These are phyloP conservation scores for Penicillium sp. DNA, from an alignment of 2,329 filamentous ascomycete species.

Conservation along the genomic window DNA sequence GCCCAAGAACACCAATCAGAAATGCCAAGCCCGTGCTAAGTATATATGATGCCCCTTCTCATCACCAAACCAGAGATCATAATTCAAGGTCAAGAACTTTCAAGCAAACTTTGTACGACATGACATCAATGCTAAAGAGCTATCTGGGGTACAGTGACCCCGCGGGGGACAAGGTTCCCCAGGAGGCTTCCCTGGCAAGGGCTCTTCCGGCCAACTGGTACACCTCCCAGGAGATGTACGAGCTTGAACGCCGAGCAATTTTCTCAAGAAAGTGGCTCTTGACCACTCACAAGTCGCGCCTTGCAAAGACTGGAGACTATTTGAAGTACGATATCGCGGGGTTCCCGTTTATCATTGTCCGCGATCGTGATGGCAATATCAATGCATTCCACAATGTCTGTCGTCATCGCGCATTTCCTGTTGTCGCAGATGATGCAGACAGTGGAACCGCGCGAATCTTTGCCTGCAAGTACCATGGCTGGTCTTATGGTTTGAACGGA, in stretches of 20 bases:
- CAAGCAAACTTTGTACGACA: background rate
- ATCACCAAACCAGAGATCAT: background rate
- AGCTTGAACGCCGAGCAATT: constrained; percentile 58
- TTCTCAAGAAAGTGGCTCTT: constrained; percentile 56
- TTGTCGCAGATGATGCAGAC: constrained; percentile 22
- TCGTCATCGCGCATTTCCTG: constrained; percentile 25
- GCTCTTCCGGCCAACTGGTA: constrained; percentile 30
- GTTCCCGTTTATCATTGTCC: constrained; percentile 47
- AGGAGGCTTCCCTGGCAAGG: background rate
- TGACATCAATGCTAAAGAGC: constrained; percentile 4
- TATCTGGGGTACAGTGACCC: constrained; percentile 1
- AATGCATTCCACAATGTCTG: constrained; percentile 36
- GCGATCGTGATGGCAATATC: constrained; percentile 53
- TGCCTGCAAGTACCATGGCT: constrained; percentile 26
- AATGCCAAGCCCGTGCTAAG: background rate
- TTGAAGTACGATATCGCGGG: constrained; percentile 40
- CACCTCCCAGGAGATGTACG: constrained; percentile 46
- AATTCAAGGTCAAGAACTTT: background rate
- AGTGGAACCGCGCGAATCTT: constrained; percentile 21
- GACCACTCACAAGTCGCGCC: constrained; percentile 35
- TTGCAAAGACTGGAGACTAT: constrained; percentile 16
- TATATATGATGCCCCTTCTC: background rate
- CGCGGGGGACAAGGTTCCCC: background rate
- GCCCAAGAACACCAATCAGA: background rate
- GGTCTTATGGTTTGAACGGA: constrained; percentile 26